Evolutionary conservation across 2,329 filamentous ascomycete genomes (phyloP).

Genomic region (Colletotrichum falcatum): DNA sequence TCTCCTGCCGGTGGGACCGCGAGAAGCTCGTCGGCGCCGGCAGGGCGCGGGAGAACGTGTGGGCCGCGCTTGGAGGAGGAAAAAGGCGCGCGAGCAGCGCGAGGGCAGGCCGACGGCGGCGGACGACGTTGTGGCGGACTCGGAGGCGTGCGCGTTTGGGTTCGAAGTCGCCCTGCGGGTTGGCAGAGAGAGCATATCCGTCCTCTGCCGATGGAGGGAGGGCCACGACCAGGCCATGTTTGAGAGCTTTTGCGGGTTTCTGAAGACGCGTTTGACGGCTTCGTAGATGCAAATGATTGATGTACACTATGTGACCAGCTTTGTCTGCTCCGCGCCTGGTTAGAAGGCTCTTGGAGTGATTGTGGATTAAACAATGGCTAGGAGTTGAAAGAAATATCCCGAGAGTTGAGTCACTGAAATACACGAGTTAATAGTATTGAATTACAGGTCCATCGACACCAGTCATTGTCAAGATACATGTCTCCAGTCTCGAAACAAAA

Average conservation of each 20-base stretch:
- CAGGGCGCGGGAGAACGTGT: slow-evolving; percentile 77
- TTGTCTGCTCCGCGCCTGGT: no score
- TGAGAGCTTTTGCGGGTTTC: slow-evolving; percentile 87
- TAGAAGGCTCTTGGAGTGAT: not conserved
- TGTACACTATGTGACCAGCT: not conserved
- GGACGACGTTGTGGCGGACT: slow-evolving; percentile 44
- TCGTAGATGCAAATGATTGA: not conserved
- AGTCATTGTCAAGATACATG: not conserved
- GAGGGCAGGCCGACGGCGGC: slow-evolving; percentile 42
- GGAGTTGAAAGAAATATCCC: no score
- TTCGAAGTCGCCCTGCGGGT: slow-evolving; percentile 67
- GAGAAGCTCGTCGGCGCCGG: slow-evolving; percentile 68
- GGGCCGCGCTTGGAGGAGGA: slow-evolving; percentile 79
- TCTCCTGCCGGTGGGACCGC: slow-evolving; percentile 72
- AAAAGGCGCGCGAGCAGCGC: slow-evolving; percentile 53
- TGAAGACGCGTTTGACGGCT: slow-evolving; percentile 59
- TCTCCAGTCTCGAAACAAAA: not conserved
- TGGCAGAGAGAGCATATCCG: slow-evolving; percentile 54
- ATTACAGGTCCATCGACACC: not conserved
- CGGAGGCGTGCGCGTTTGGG: slow-evolving; percentile 62
- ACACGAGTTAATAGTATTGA: not conserved
- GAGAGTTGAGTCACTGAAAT: no score
- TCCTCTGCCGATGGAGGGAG: slow-evolving; percentile 77
- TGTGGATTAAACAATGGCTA: accelerated
- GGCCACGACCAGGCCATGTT: slow-evolving; percentile 80